Base-by-base conservation (phyloP, 371 early-diverging fungal genomes). In the Gilbertella persicaria region DNA sequence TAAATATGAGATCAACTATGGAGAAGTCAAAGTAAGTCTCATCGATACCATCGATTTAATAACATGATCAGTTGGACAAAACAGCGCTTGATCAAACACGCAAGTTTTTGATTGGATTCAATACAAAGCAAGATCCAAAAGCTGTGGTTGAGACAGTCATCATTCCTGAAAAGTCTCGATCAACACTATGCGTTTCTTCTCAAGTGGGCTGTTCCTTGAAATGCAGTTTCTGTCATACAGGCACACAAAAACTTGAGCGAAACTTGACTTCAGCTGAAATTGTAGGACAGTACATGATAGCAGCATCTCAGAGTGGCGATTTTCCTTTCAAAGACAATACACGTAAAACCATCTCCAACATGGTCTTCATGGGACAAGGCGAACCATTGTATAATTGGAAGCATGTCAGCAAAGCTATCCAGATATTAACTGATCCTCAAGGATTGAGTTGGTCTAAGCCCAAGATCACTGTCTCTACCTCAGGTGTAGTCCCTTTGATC, bases 301-400 rank as follows among this genome's bases (percentile, higher is more conserved):
- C 85, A 4, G 85, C 90, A 4, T 80, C 84, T 53, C 67, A 68
- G 26, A 65, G 74, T 20, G 71, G 70, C 28, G 87, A 87, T 43
- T 80, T 87, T 40, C 85, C 83, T 1, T 47, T 65, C 1, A 60
- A 50, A 23, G 52, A 60, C 1, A 64, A 65, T n/a, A 58, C 62
- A 16, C 73, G 73, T 45, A 73, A 79, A 28, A 78, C 65, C 21
- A 79, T 95, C 28, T 79, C 84, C 19, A 92, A 92, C 61, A 87
- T 94, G 53, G 95, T 94, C 4, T 94, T 92, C 59, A 94, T 96
- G 96, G 95, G 94, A 20, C 92, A 92, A 79, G 96, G 85, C 3
- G 96, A 96, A 58, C 95, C 94, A 0, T 69, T 94, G 25, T 90
- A 92, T 64, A 94, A 93, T 64, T 94, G 89, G 74, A 73, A 66